phyloP scores from a whole-genome alignment of 345 rosid species.

The Turnera subulata region DNA sequence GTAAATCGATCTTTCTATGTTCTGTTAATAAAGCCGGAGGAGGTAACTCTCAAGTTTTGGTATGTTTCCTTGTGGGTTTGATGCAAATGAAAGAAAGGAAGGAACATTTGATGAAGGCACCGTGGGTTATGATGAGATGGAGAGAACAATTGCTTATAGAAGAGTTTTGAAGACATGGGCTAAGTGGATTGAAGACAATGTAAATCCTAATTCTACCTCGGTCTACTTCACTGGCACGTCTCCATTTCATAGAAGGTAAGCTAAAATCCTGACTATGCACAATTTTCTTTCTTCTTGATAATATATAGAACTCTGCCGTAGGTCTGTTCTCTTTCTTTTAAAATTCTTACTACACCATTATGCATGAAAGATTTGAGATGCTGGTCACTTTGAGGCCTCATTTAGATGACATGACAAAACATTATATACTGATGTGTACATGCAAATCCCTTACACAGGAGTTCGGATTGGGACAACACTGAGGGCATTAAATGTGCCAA shows the following conservation, averaged over 20 bases:
- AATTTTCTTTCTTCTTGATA: neutral
- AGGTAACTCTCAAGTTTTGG: neutral
- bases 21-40: neutral
- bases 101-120: constrained; percentile 12
- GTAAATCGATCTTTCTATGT: constrained; percentile 9
- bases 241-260: neutral
- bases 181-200: neutral
- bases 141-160: constrained; percentile 17
- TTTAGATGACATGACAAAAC: neutral
- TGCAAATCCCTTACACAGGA: constrained; percentile 5
- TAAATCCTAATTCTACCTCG: neutral
- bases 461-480: constrained; percentile 23
- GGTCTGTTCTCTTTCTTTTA: too few species aligned
- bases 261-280: neutral
- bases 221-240: neutral
- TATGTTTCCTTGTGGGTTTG: neutral
- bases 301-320: too few species aligned
- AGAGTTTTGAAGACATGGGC: constrained; percentile 13
- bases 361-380: too few species aligned
- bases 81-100: constrained; percentile 3
- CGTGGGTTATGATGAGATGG: constrained; percentile 19
- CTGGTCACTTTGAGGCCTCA: too few species aligned
- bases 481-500: constrained; percentile 18
- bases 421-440: neutral
- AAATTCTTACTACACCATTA: neutral